Evolutionary conservation across 2,329 filamentous ascomycete genomes (phyloP).

Genomic region (Penicillium sp.): DNA sequence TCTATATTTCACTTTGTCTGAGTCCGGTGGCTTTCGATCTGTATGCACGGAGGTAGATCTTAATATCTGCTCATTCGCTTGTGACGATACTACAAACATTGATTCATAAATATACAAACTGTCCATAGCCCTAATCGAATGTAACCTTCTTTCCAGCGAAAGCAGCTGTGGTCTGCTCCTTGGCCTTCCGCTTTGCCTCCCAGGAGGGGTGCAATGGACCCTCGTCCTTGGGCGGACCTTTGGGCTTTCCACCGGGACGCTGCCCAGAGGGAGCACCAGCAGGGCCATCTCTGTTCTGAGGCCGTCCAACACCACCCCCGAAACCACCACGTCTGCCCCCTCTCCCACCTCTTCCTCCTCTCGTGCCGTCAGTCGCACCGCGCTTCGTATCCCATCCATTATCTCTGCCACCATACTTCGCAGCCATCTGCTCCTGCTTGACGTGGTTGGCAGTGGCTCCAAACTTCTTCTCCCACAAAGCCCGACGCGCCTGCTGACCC

Average conservation of each 20-base stretch:
- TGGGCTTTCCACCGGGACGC: conserved; percentile 18
- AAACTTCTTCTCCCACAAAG: conserved; percentile 62
- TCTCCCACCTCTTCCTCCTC: conserved; percentile 22
- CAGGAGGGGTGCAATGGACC: conserved; percentile 63
- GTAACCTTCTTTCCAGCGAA: conserved; percentile 62
- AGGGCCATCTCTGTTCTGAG: conserved; percentile 9
- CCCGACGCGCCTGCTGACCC: conserved; percentile 61
- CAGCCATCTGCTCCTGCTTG: conserved; percentile 40
- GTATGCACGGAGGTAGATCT: not conserved
- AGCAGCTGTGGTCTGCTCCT: conserved; percentile 49
- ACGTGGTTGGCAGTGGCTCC: conserved; percentile 59
- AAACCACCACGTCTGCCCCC: conserved; percentile 22
- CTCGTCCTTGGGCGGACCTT: conserved; percentile 38
- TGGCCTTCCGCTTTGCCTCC: conserved; percentile 61
- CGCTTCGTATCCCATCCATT: conserved; percentile 58
- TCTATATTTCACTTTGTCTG: not conserved
- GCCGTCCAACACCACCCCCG: conserved; percentile 14
- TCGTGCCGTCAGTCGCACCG: conserved; percentile 48
- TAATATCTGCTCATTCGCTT: not conserved
- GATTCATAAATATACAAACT: conserved; percentile 5
- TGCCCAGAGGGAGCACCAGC: conserved; percentile 18
- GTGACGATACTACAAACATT: not conserved
- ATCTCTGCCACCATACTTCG: conserved; percentile 42
- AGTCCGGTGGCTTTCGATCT: not conserved
- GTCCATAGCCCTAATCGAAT: conserved; percentile 51